Evolutionary conservation across 352 stramenopile genomes (phyloP).

Genomic region (Blastocystis sp.): DNA sequence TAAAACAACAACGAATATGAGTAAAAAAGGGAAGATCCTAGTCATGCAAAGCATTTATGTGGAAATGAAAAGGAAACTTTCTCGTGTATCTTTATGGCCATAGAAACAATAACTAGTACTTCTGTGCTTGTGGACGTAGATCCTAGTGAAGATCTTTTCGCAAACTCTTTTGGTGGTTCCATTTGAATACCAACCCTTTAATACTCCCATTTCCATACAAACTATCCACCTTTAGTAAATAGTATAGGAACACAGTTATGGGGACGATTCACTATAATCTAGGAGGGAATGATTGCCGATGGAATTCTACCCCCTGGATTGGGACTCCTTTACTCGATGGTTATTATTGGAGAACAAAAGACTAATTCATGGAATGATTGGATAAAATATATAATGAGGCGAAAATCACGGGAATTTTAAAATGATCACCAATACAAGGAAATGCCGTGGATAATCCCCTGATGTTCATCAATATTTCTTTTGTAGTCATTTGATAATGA

Average conservation of each 20-base stretch:
- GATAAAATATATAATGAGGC: not conserved
- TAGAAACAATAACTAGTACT: too few relatives aligned
- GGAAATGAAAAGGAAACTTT: not conserved
- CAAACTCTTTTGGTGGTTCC: too few relatives aligned
- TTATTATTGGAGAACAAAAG: constrained; percentile 25
- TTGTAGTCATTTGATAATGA: not conserved
- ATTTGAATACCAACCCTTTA: too few relatives aligned
- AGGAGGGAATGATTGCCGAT: too few relatives aligned
- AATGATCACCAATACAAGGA: not conserved
- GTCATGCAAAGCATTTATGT: not conserved
- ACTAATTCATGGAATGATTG: not conserved
- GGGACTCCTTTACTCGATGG: not conserved
- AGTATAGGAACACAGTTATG: too few relatives aligned
- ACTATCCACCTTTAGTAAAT: too few relatives aligned
- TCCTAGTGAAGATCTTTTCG: too few relatives aligned
- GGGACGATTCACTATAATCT: too few relatives aligned
- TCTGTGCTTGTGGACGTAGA: too few relatives aligned
- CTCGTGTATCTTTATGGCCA: not conserved
- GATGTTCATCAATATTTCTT: constrained; percentile 13
- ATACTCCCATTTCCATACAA: too few relatives aligned
- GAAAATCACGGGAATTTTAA: not conserved
- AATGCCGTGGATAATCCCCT: not conserved
- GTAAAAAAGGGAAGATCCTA: not conserved
- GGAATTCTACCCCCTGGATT: not conserved
- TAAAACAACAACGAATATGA: not conserved